Evolutionary conservation across 495 filamentous ascomycete genomes (phyloP).

Genomic region (Lophium mytilinum): DNA sequence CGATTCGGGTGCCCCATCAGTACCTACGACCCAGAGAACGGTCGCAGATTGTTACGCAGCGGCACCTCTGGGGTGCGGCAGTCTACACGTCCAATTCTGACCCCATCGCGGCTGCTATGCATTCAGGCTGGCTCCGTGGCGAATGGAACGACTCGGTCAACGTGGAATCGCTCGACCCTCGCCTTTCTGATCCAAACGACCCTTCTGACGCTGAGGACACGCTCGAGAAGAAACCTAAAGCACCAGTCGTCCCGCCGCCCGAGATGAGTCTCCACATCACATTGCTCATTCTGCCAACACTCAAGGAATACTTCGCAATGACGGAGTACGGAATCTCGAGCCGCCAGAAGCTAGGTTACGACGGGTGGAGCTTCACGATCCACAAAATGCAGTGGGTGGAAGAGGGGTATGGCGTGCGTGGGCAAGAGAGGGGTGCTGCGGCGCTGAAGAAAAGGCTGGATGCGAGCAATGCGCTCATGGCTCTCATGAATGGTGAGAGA

Average conservation of each 20-base stretch:
- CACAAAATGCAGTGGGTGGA: conserved; percentile 72
- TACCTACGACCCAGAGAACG: conserved; percentile 60
- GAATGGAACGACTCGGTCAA: conserved; percentile 75
- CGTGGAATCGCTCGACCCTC: conserved; percentile 56
- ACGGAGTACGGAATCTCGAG: conserved; percentile 72
- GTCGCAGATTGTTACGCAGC: conserved; percentile 70
- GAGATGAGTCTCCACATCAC: conserved; percentile 78
- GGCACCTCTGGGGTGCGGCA: conserved; percentile 84
- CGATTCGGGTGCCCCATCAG: conserved; percentile 72
- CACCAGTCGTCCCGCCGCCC: conserved; percentile 45
- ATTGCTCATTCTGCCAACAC: conserved; percentile 67
- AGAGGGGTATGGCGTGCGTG: conserved; percentile 51
- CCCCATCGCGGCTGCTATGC: conserved; percentile 84
- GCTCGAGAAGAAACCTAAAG: conserved; percentile 38
- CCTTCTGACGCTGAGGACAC: conserved; percentile 30
- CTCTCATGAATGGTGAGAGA: conserved; percentile 17
- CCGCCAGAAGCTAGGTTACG: conserved; percentile 67
- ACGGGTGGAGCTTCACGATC: conserved; percentile 86
- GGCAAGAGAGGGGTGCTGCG: conserved; percentile 55
- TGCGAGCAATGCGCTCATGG: conserved; percentile 15
- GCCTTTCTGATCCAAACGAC: conserved; percentile 38
- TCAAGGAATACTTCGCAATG: conserved; percentile 66
- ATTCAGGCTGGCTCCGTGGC: conserved; percentile 84
- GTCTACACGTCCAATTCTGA: conserved; percentile 97
- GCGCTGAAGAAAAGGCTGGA: conserved; percentile 54